A percentile compares a stretch with the other conserved stretches of the same genome.
Evolutionary conservation across 148 eudicot species (phyloP).

Genomic region (Rhododendron henanense): DNA sequence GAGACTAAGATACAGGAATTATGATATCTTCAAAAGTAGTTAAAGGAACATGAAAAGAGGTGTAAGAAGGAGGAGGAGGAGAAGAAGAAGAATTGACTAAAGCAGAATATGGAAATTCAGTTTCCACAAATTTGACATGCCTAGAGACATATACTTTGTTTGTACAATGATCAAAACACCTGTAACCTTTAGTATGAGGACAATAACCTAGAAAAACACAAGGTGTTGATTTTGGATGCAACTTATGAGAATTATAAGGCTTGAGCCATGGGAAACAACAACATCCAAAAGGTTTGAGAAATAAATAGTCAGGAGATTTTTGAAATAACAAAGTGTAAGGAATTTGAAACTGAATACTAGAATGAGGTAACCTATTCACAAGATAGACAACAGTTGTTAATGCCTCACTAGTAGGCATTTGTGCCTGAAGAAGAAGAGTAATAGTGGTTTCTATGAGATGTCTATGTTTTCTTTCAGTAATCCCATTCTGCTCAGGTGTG

Average conservation of each 20-base stretch:
- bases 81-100: too few species aligned
- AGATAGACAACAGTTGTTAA: background rate
- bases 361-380: background rate
- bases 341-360: background rate
- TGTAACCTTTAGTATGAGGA: background rate
- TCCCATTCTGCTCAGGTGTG: background rate
- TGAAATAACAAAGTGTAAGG: background rate
- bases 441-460: background rate
- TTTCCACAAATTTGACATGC: too few species aligned
- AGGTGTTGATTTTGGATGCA: background rate
- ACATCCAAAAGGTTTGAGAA: background rate
- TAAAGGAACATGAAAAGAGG: background rate
- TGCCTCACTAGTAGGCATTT: background rate
- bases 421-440: background rate
- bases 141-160: too few species aligned
- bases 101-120: too few species aligned
- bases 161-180: too few species aligned
- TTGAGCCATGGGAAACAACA: background rate
- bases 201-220: background rate
- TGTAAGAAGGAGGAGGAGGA: too few species aligned
- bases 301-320: background rate
- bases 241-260: background rate
- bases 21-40: background rate
- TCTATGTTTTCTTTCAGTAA: background rate
- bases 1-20: background rate